phyloP scores from a whole-genome alignment of 257 asterid genomes.

The Lithospermum erythrorhizon region DNA sequence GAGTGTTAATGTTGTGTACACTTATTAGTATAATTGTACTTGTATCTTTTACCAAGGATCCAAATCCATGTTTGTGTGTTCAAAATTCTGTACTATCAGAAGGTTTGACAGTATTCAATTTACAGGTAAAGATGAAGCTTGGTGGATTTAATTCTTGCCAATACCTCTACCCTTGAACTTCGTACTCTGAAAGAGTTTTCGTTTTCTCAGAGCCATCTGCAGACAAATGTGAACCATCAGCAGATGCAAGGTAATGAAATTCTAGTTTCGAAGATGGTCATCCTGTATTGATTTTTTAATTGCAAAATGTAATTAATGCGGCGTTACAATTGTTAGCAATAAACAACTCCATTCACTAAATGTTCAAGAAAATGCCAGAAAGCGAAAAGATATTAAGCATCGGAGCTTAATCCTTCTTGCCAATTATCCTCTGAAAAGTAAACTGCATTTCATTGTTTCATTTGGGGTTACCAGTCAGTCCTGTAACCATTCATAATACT shows the following conservation, averaged over 20 bases:
- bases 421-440: too few species aligned
- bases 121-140: slow-evolving; percentile 91
- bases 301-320: neutral
- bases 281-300: neutral
- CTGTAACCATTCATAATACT: neutral
- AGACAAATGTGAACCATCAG: slow-evolving; percentile 61
- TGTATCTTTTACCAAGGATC: too few species aligned
- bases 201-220: slow-evolving; percentile 49
- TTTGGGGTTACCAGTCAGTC: neutral
- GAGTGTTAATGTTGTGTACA: neutral
- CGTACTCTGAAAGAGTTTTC: slow-evolving; percentile 71
- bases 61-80: neutral
- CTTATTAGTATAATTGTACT: neutral
- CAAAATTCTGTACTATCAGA: slow-evolving; percentile 4
- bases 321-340: too few species aligned
- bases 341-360: too few species aligned
- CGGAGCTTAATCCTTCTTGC: too few species aligned
- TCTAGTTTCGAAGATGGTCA: neutral
- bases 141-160: slow-evolving; percentile 95
- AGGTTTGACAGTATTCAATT: slow-evolving; percentile 17
- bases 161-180: slow-evolving; percentile 57
- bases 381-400: too few species aligned
- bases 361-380: too few species aligned
- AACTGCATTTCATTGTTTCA: too few species aligned
- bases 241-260: slow-evolving; percentile 38